Percentiles rank a stretch among this genome's conserved stretches.
These are phyloP conservation scores for Fusarium stilboides DNA, from an alignment of 2,329 filamentous ascomycete species.

Conservation along the genomic window DNA sequence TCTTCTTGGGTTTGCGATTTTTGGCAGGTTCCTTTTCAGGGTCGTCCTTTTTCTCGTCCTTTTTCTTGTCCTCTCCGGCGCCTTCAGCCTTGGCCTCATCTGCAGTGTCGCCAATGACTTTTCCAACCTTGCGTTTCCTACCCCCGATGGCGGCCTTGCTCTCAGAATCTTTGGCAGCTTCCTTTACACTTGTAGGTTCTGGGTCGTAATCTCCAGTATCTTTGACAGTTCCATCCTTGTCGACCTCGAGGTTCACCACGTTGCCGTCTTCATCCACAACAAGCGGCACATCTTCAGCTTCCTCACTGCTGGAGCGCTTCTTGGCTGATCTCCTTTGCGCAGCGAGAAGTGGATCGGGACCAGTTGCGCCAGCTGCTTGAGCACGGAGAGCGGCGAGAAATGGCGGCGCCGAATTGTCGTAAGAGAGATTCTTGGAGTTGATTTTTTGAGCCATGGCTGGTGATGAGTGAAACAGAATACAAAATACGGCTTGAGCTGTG, in stretches of 20 bases:
- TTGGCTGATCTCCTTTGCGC: constrained; percentile 65
- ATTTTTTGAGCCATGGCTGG: constrained; percentile 70
- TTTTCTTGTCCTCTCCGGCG: constrained; percentile 30
- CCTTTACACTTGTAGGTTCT: constrained; percentile 50
- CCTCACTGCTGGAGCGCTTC: constrained; percentile 74
- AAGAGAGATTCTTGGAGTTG: constrained; percentile 79
- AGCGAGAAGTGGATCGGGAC: constrained; percentile 68
- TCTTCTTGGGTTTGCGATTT: constrained; percentile 63
- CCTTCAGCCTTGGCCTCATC: constrained; percentile 45
- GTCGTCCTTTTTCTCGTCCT: constrained; percentile 7
- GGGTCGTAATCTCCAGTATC: constrained; percentile 46
- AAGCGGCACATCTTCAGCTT: constrained; percentile 83
- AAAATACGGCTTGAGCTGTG: not conserved
- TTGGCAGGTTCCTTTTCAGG: constrained; percentile 50
- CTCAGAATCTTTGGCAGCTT: constrained; percentile 52
- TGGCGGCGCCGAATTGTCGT: constrained; percentile 72
- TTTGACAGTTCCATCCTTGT: constrained; percentile 61
- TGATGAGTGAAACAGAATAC: constrained; percentile 6
- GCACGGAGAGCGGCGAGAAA: constrained; percentile 73
- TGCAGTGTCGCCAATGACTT: constrained; percentile 54
- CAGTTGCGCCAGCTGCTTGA: constrained; percentile 64
- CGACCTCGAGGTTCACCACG: constrained; percentile 67
- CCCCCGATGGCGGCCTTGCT: constrained; percentile 53
- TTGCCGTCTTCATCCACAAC: constrained; percentile 82
- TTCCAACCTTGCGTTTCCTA: constrained; percentile 69